A percentile compares a stretch with the other conserved stretches of the same genome.
Evolutionary conservation across 1,139 yeast genomes (phyloP).

Genomic region (Candida pseudoviswanathii): DNA sequence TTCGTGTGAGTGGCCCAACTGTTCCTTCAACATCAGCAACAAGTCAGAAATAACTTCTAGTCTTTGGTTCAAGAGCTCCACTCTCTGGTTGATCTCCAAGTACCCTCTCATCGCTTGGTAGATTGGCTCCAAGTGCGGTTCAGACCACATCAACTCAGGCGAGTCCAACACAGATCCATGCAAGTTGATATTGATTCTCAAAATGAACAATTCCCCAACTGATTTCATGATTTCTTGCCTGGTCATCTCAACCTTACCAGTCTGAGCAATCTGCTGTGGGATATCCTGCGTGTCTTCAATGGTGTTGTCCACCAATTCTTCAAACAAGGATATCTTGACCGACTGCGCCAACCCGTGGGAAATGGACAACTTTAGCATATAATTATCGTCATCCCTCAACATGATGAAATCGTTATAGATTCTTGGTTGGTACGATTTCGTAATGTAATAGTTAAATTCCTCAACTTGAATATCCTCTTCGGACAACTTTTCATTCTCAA

Average conservation of each 20-base stretch:
- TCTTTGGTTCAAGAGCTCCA: conserved; percentile 83
- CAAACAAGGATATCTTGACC: conserved; percentile 90
- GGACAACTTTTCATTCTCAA: conserved; percentile 88
- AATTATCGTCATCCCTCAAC: conserved; percentile 84
- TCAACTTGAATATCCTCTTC: conserved; percentile 91
- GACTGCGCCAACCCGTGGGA: conserved; percentile 93
- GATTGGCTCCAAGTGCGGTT: conserved; percentile 94
- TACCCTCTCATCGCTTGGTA: conserved; percentile 96
- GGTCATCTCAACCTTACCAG: conserved; percentile 93
- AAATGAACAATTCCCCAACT: conserved; percentile 90
- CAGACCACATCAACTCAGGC: conserved; percentile 98
- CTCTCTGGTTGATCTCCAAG: conserved; percentile 90
- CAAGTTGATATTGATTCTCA: conserved; percentile 85
- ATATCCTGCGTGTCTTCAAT: conserved; percentile 96
- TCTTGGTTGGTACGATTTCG: conserved; percentile 91
- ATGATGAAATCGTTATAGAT: conserved; percentile 95
- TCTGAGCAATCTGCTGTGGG: conserved; percentile 91
- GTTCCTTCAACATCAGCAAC: conserved; percentile 94
- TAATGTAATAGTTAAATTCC: conserved; percentile 91
- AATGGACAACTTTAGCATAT: conserved; percentile 84
- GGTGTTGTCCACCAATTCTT: conserved; percentile 92
- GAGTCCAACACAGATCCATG: conserved; percentile 96
- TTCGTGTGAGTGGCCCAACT: conserved; percentile 87
- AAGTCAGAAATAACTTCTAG: conserved; percentile 91
- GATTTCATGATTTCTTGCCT: conserved; percentile 95